Evolutionary conservation across 176 grass and related monocot genomes (phyloP).

Genomic region (Oryza officinalis): DNA sequence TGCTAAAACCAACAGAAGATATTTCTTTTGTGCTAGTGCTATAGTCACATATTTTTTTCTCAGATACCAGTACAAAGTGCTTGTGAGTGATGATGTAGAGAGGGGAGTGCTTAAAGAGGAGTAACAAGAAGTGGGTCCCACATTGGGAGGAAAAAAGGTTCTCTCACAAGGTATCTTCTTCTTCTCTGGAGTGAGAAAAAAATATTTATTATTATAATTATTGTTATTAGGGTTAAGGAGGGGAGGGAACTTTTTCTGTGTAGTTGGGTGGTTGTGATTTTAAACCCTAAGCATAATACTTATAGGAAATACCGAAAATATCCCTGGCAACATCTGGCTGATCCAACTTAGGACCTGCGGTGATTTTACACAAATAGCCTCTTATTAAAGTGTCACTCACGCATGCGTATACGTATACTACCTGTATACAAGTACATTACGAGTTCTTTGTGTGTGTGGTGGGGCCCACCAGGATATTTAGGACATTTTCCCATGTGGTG

Average conservation of each 20-base stretch:
- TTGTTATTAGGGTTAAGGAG: constrained; percentile 35
- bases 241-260: constrained; percentile 29
- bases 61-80: constrained; percentile 46
- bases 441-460: constrained; percentile 3
- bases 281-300: constrained; percentile 40
- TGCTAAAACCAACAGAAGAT: constrained; percentile 23
- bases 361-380: constrained; percentile 56
- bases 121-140: constrained; percentile 49
- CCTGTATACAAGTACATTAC: constrained; percentile 22
- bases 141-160: constrained; percentile 32
- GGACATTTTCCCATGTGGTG: constrained; percentile 45
- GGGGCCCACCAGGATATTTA: constrained; percentile 49
- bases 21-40: constrained; percentile 30
- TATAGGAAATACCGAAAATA: constrained; percentile 36
- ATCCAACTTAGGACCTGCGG: constrained; percentile 20
- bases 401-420: constrained; percentile 34
- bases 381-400: constrained; percentile 46
- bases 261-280: constrained; percentile 63
- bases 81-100: constrained; percentile 58
- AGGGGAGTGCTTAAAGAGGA: constrained; percentile 46
- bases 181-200: constrained; percentile 25
- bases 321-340: constrained; percentile 39
- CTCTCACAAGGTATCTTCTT: constrained; percentile 45
- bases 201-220: neutral
- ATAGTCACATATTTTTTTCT: constrained; percentile 1